These are phyloP conservation scores for Alloascoidea hylecoeti DNA, from an alignment of 805 yeast species.

Conservation along the genomic window DNA sequence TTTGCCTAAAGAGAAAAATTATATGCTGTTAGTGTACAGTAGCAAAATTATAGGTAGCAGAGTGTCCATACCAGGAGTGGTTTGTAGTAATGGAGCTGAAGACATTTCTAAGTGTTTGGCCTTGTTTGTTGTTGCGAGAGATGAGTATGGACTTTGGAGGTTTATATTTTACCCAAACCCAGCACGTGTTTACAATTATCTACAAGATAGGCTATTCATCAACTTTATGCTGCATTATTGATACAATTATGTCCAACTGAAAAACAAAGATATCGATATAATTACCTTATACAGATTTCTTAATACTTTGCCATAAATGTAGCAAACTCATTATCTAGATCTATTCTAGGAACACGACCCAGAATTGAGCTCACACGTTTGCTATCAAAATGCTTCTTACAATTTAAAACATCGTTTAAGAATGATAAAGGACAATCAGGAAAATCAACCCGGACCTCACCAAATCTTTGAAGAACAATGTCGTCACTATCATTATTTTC, in stretches of 20 bases:
- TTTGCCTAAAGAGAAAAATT: constrained; percentile 29
- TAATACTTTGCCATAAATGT: background rate
- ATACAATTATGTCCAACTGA: too few relatives aligned
- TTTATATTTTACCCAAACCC: too few relatives aligned
- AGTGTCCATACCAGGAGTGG: constrained; percentile 41
- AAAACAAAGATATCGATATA: too few relatives aligned
- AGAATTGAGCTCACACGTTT: constrained; percentile 17
- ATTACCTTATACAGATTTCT: background rate
- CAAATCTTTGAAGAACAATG: constrained; percentile 36
- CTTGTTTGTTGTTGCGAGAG: too few relatives aligned
- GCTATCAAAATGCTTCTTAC: constrained; percentile 21
- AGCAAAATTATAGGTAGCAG: constrained; percentile 2
- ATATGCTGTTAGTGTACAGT: background rate
- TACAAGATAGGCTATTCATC: too few relatives aligned
- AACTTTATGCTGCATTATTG: too few relatives aligned
- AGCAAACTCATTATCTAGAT: background rate
- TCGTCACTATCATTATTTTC: constrained; percentile 30
- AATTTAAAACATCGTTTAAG: constrained; percentile 44
- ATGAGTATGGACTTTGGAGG: too few relatives aligned
- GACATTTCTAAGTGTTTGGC: constrained; percentile 33
- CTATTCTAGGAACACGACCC: constrained; percentile 5
- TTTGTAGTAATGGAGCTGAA: constrained; percentile 58
- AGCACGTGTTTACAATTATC: too few relatives aligned
- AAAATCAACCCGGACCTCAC: constrained; percentile 44
- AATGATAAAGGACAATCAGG: constrained; percentile 69